Evolutionary conservation across 1,284 basidiomycete species (phyloP).

Genomic region (Bjerkandera adusta): DNA sequence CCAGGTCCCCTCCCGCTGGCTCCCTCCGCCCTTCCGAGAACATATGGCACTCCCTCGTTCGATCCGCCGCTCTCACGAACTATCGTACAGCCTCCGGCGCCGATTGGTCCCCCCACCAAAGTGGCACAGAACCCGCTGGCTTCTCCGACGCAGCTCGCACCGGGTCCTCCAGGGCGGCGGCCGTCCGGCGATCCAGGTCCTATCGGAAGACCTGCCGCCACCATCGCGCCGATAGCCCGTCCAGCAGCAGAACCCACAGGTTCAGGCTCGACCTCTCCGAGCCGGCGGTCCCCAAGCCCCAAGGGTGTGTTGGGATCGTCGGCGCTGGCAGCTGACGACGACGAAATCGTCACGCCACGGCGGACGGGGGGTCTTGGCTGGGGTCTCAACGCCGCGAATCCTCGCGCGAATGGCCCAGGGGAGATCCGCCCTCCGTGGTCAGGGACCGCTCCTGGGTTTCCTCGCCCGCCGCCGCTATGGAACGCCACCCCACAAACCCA

Average conservation of each 20-base stretch:
- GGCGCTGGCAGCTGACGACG: slow-evolving; percentile 71
- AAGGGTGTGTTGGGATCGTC: slow-evolving; percentile 75
- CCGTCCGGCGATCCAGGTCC: slow-evolving; percentile 50
- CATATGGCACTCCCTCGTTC: slow-evolving; percentile 46
- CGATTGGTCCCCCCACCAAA: slow-evolving; percentile 50
- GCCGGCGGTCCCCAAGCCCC: slow-evolving; percentile 66
- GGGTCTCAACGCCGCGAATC: slow-evolving; percentile 45
- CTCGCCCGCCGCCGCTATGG: slow-evolving; percentile 36
- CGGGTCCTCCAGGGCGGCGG: slow-evolving; percentile 32
- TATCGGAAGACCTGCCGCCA: slow-evolving; percentile 48
- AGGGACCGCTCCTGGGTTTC: slow-evolving; percentile 32
- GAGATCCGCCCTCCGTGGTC: slow-evolving; percentile 43
- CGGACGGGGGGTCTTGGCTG: slow-evolving; percentile 44
- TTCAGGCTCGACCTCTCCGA: slow-evolving; percentile 62
- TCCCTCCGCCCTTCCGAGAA: slow-evolving; percentile 52
- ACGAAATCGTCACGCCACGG: slow-evolving; percentile 64
- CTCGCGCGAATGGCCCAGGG: slow-evolving; percentile 29
- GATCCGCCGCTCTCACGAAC: slow-evolving; percentile 45
- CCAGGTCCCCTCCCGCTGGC: slow-evolving; percentile 45
- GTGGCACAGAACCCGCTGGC: slow-evolving; percentile 32
- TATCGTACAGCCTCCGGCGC: slow-evolving; percentile 40
- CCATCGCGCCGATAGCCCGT: slow-evolving; percentile 41
- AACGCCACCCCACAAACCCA: slow-evolving; percentile 30
- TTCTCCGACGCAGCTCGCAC: slow-evolving; percentile 37
- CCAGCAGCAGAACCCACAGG: slow-evolving; percentile 42